Base-by-base conservation (phyloP, 2,329 filamentous ascomycete genomes). In the Fusarium euwallaceae region DNA sequence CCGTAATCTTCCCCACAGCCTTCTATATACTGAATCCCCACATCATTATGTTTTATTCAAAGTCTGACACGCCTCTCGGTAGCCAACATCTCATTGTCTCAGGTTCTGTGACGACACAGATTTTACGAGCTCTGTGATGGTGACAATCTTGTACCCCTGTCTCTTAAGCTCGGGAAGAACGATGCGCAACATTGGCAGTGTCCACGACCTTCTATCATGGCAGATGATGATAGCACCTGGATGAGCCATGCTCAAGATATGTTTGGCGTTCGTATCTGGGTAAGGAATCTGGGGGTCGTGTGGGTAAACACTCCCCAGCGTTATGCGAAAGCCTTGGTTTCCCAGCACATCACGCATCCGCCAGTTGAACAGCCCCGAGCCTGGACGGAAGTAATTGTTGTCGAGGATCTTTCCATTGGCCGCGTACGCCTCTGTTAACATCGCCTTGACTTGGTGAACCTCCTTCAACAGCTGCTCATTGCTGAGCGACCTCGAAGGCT, bases 261-360 rank as follows among this genome's bases (percentile, higher is more conserved):
- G 95, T 74, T 86, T 87, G 9, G 94, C 92, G 83, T 98, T 98
- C 62, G 95, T 76, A 73, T 86, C 84, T 75, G 90, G 88, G 78
- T 89, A 92, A 11, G 86, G 86, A 67, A 98, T 92, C 86, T 97
- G 95, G n/a, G 95, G 92, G 84, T 98, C 95, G 84, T 97, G 95
- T 6, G 95, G 95, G 83, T 97, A 98, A 45, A 98, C 92, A 81
- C 91, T 92, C 4, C 95, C 95, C 43, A 98, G 84, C n/a, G 95
- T 92, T 61, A 97, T 86, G 60, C 88, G 86, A 82, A 94, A 95
- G 5, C 91, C 92, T 70, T 95, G 80, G 61, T 83, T 86, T 37
- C 84, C 83, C 9, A 94, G 83, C 39, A 92, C 80, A 37, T 83
- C 82, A 22, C 93, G 87, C 91, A 97, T 95, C 20, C 89, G 82